phyloP scores from a whole-genome alignment of 2,329 filamentous ascomycete species.

The Penicillium sp. region DNA sequence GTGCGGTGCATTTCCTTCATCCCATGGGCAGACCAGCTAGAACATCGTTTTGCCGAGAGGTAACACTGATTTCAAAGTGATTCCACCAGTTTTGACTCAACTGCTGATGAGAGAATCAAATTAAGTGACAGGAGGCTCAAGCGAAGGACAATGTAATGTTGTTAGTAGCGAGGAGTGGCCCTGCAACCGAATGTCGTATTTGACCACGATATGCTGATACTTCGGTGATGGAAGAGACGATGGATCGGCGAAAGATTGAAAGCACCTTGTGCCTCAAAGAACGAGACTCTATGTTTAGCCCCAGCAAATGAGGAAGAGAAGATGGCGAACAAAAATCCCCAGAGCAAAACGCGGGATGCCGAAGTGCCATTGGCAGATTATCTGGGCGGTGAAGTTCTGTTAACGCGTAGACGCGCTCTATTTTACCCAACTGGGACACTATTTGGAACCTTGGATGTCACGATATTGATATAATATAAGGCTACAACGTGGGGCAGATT shows the following conservation, averaged over 20 bases:
- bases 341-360: slow-evolving; percentile 17
- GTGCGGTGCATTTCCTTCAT: slow-evolving; percentile 22
- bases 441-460: background rate
- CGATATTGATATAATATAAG: background rate
- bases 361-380: slow-evolving; percentile 12
- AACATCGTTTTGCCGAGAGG: slow-evolving; percentile 2
- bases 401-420: slow-evolving; percentile 26
- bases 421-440: slow-evolving; percentile 21
- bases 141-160: background rate
- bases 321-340: slow-evolving; percentile 13
- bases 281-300: background rate
- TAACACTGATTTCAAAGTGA: background rate
- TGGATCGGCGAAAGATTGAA: background rate
- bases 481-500: background rate
- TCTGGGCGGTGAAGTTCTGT: slow-evolving; percentile 16
- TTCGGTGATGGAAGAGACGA: background rate
- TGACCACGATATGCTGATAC: background rate
- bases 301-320: background rate
- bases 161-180: background rate
- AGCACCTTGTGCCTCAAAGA: background rate
- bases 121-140: background rate
- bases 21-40: background rate
- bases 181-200: background rate
- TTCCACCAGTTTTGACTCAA: background rate
- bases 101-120: background rate